Conservation (phyloP, 2,329 filamentous ascomycete genomes). For the Macrophomina tecta region DNA sequence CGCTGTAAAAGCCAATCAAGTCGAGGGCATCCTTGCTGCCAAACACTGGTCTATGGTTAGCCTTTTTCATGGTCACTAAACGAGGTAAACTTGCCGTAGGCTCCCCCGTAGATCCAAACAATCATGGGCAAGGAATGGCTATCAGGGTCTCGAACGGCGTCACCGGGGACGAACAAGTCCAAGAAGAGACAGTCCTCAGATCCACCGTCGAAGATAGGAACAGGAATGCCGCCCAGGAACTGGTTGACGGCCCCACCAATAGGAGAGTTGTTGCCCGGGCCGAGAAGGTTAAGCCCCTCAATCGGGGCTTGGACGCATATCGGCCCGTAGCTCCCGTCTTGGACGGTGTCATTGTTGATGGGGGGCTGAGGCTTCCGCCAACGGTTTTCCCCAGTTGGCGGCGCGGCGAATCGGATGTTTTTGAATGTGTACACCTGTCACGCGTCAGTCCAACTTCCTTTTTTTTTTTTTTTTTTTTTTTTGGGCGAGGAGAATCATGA, state of each 20-base stretch:
- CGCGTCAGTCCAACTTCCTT: neutral
- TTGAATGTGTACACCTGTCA: constrained; percentile 31
- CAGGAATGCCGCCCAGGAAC: constrained; percentile 16
- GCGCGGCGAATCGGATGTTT: constrained; percentile 40
- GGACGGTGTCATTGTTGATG: constrained; percentile 10
- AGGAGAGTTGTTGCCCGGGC: constrained; percentile 26
- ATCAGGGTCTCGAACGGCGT: constrained; percentile 19
- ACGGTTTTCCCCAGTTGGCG: constrained; percentile 41
- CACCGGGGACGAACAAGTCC: constrained; percentile 25
- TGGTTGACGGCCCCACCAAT: constrained; percentile 23
- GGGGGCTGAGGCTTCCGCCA: constrained; percentile 30
- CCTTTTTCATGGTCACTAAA: neutral
- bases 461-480: neutral
- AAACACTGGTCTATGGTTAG: constrained; percentile 6
- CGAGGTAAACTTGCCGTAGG: constrained; percentile 1
- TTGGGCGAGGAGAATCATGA: neutral
- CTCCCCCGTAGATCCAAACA: constrained; percentile 22
- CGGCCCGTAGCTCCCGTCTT: constrained; percentile 29
- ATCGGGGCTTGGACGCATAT: constrained; percentile 25
- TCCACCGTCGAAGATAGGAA: constrained; percentile 19
- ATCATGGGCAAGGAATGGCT: constrained; percentile 11
- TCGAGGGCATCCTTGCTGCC: constrained; percentile 26
- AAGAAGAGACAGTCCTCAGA: constrained; percentile 26
- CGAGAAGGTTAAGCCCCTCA: constrained; percentile 23
- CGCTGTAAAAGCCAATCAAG: constrained; percentile 24